Conservation (phyloP, 2,329 filamentous ascomycete genomes). For the Colletotrichum cereale region DNA sequence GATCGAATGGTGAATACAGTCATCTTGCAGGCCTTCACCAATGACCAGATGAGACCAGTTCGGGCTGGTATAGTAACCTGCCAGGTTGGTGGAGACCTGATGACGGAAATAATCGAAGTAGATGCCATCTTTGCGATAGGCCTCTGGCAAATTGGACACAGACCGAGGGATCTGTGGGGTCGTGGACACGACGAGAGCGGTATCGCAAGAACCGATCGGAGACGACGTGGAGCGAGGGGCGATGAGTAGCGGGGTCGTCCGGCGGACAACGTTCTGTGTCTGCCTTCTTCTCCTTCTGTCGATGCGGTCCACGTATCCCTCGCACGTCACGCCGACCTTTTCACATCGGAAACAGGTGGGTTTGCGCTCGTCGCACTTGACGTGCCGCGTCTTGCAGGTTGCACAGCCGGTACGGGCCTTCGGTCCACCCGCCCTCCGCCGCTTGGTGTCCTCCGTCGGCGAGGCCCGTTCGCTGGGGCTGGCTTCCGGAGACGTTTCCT, state of each 20-base stretch:
- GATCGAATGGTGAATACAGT: conserved; percentile 30
- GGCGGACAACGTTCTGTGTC: conserved; percentile 3
- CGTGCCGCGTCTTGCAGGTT: conserved; percentile 45
- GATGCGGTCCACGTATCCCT: conserved; percentile 31
- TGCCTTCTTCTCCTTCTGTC: conserved; percentile 6
- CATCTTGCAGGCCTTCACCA: conserved; percentile 26
- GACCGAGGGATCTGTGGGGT: conserved; percentile 6
- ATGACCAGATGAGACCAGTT: conserved; percentile 32
- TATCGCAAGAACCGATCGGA: background rate
- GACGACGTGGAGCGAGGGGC: conserved; percentile 6
- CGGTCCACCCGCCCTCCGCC: conserved; percentile 27
- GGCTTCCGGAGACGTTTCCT: conserved; percentile 8
- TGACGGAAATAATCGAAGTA: conserved; percentile 34
- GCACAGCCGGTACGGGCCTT: conserved; percentile 40
- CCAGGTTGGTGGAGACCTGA: conserved; percentile 21
- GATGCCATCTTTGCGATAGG: conserved; percentile 17
- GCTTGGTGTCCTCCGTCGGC: conserved; percentile 22
- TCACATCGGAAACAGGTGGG: conserved; percentile 42
- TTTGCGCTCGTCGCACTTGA: conserved; percentile 48
- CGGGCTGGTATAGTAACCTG: conserved; percentile 23
- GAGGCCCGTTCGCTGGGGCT: conserved; percentile 12
- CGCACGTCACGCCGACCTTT: conserved; percentile 27
- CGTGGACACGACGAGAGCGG: background rate
- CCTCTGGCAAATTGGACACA: conserved; percentile 12
- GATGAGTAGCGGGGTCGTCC: conserved; percentile 12